Base-by-base conservation (phyloP, 1,139 yeast species). In the Hyphopichia wangnamkhiaoensis region DNA sequence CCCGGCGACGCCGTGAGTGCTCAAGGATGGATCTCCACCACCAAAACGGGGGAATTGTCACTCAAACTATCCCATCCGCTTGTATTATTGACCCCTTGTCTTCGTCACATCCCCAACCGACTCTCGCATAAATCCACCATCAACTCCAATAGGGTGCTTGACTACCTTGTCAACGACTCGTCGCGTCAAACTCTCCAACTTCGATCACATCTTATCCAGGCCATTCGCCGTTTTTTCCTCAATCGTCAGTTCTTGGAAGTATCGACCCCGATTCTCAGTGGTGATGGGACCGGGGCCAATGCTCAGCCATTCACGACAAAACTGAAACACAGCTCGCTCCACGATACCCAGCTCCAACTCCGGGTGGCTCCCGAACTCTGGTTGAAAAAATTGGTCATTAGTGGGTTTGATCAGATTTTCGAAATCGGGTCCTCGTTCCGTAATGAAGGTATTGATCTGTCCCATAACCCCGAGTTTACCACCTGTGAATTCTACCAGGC, bases 391-490 rank as follows among this genome's bases (percentile, higher is more conserved):
- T 62, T 93, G 41, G 77, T 90, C 2, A 80, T 91, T 31, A 74
- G 87, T 4, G 98, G 98, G 2, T 80, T 91, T 53, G 96, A 90
- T 47, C 79, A 76, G 49, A 82, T 93, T 5, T 93, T 80, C 62
- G 98, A 93, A 56, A 79, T 93, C 35, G 98, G 98, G 0, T 77
- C 77, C 40, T 82, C 77, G 36, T 93, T 91, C 59, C 71, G 98
- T 47, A 93, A 93, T 55, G 98, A 93, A 63, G 97, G 98, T 4
- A 74, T 91, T 34, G 98, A 93, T 58, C 75, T 83, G 41, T 88
- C 96, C 1, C 98, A 93, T 59, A 93, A 93, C 65, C 97, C 97
- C 0, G 98, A 93, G 60, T 93, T 91, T 56, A 84, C 96, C 13
- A 81, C 93, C 10, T 90, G 97, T 65, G 98, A 93, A 61, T 90